These are phyloP conservation scores for Epithemia pelagica DNA, from an alignment of 108 stramenopile species.

Conservation along the genomic window DNA sequence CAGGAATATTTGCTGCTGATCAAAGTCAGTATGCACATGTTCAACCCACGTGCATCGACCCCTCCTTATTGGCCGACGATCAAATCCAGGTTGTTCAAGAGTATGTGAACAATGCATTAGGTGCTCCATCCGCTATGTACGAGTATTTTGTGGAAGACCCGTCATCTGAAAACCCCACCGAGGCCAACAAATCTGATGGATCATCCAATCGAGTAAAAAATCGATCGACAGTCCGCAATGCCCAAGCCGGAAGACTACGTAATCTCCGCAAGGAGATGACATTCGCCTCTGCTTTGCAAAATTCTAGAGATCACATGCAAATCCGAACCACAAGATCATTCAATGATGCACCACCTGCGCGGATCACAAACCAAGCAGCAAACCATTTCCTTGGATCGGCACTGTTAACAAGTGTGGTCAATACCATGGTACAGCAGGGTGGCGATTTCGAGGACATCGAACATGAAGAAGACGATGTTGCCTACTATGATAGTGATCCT, in stretches of 20 bases:
- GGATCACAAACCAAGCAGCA: constrained; percentile 4
- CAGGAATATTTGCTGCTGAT: constrained; percentile 35
- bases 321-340: constrained; percentile 29
- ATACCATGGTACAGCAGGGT: constrained; percentile 6
- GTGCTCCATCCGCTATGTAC: constrained; percentile 13
- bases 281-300: constrained; percentile 17
- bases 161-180: neutral
- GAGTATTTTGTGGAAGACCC: constrained; percentile 15
- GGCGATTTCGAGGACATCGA: neutral
- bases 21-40: constrained; percentile 2
- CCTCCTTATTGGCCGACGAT: constrained; percentile 5
- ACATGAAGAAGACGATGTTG: constrained; percentile 15
- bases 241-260: constrained; percentile 17
- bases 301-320: constrained; percentile 12
- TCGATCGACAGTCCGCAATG: constrained; percentile 19
- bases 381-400: constrained; percentile 9
- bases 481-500: constrained; percentile 57
- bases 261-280: constrained; percentile 41
- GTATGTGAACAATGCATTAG: constrained; percentile 24
- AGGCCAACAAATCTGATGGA: neutral
- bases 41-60: neutral
- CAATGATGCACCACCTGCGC: constrained; percentile 21
- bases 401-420: constrained; percentile 11
- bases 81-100: constrained; percentile 10
- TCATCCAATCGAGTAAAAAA: constrained; percentile 19